Percentiles rank a stretch among this genome's conserved stretches.
These are phyloP conservation scores for Auxenochlorella protothecoides DNA, from an alignment of 139 green algal species.

Conservation along the genomic window DNA sequence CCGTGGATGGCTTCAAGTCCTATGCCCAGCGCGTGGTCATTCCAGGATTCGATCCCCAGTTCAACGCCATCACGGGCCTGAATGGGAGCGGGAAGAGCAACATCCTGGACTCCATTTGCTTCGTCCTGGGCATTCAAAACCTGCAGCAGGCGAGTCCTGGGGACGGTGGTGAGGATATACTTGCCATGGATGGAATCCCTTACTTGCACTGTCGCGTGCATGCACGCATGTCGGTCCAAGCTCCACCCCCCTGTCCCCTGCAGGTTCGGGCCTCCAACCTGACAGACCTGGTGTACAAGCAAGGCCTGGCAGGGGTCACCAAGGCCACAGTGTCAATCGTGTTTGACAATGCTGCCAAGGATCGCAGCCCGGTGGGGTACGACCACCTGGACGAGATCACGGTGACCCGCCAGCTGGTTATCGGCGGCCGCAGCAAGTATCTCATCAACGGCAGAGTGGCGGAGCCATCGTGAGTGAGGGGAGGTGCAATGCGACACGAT, in stretches of 20 bases:
- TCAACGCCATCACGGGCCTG: constrained; percentile 98
- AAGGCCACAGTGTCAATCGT: constrained; percentile 95
- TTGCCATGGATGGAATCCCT: no score
- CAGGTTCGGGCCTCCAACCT: constrained; percentile 86
- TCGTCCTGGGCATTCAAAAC: constrained; percentile 96
- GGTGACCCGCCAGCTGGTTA: constrained; percentile 89
- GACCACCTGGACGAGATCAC: constrained; percentile 89
- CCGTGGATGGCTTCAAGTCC: constrained; percentile 97
- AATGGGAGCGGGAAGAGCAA: constrained; percentile 98
- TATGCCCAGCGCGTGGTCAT: constrained; percentile 86
- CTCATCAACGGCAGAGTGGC: constrained; percentile 90
- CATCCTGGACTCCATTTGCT: constrained; percentile 98
- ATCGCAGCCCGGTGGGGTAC: constrained; percentile 70
- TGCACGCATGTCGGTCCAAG: no score
- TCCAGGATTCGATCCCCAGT: constrained; percentile 78
- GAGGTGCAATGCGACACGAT: no score
- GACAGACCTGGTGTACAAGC: constrained; percentile 98
- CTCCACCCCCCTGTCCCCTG: background rate
- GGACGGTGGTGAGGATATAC: no score
- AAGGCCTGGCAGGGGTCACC: constrained; percentile 93
- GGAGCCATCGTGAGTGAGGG: constrained; percentile 57
- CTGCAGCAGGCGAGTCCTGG: constrained; percentile 57
- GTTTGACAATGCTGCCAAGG: constrained; percentile 88
- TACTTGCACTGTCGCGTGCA: no score
- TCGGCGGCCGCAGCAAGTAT: constrained; percentile 96